A percentile compares a stretch with the other conserved stretches of the same genome.
Conservation (phyloP, 2,329 filamentous ascomycete genomes). For the Paecilomyces dactylethromorphus region DNA sequence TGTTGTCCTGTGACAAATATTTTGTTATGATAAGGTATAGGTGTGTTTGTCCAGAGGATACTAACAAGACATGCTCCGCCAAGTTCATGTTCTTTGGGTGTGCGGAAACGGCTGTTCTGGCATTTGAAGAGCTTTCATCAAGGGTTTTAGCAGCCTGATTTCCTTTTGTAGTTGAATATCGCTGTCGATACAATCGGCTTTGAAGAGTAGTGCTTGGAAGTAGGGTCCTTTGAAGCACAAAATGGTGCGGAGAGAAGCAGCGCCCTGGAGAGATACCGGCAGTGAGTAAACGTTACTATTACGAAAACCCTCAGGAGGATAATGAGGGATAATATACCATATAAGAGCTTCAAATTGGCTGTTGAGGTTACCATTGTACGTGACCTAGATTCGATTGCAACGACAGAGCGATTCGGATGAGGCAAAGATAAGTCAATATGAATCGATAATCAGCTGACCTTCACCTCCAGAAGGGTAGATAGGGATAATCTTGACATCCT, state of each 20-base stretch:
- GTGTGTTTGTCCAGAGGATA: background rate
- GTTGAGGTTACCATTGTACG: background rate
- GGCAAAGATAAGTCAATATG: background rate
- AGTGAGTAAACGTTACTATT: background rate
- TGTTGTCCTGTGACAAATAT: constrained; percentile 52
- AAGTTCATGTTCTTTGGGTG: background rate
- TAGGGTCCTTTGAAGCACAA: background rate
- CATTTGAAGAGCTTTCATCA: background rate
- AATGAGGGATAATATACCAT: background rate
- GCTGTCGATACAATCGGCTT: background rate
- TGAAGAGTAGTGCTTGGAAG: background rate
- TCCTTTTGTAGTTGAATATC: background rate
- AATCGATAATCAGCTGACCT: background rate
- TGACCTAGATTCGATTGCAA: background rate
- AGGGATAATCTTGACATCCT: background rate
- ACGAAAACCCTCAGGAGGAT: background rate
- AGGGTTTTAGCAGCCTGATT: background rate
- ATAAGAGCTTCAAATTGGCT: background rate
- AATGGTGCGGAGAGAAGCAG: background rate
- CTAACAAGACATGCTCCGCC: background rate
- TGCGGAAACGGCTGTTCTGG: background rate
- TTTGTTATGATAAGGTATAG: background rate
- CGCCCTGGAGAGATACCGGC: background rate
- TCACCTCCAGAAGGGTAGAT: background rate
- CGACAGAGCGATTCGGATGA: background rate